Conservation (phyloP, 768 basidiomycete genomes). For the Dacryopinax primogenitus region DNA sequence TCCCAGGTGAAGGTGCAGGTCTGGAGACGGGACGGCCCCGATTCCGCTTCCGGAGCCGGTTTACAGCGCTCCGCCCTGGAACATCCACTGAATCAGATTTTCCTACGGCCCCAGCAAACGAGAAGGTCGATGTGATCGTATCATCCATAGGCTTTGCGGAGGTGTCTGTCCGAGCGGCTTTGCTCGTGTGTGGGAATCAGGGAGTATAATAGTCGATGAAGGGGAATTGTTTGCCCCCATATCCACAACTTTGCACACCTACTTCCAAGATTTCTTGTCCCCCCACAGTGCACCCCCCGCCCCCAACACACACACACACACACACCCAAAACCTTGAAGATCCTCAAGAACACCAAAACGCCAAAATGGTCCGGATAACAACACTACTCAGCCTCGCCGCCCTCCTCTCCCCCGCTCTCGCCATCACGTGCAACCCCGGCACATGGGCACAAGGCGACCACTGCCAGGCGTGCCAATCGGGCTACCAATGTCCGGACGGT, state of each 20-base stretch:
- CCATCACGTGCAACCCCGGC: not conserved
- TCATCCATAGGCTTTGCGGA: too few relatives aligned
- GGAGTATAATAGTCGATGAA: too few relatives aligned
- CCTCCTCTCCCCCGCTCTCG: not conserved
- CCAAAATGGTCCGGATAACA: not conserved
- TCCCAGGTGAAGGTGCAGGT: too few relatives aligned
- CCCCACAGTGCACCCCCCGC: not conserved
- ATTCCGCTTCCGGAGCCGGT: not conserved
- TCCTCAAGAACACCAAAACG: not conserved
- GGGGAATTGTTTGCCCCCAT: too few relatives aligned
- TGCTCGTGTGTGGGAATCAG: too few relatives aligned
- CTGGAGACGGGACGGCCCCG: too few relatives aligned
- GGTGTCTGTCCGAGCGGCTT: too few relatives aligned
- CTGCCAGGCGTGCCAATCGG: slow-evolving; percentile 5
- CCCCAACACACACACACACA: not conserved
- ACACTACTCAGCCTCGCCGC: not conserved
- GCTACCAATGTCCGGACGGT: slow-evolving; percentile 1
- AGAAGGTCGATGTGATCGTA: not conserved
- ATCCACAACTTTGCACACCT: too few relatives aligned
- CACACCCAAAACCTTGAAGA: not conserved
- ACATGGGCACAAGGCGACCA: slow-evolving; percentile 1
- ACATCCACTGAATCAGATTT: not conserved
- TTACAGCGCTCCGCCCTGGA: not conserved
- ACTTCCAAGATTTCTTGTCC: too few relatives aligned
- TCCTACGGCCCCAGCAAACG: not conserved